phyloP scores from a whole-genome alignment of 768 basidiomycete species.

The Collybia sp. region DNA sequence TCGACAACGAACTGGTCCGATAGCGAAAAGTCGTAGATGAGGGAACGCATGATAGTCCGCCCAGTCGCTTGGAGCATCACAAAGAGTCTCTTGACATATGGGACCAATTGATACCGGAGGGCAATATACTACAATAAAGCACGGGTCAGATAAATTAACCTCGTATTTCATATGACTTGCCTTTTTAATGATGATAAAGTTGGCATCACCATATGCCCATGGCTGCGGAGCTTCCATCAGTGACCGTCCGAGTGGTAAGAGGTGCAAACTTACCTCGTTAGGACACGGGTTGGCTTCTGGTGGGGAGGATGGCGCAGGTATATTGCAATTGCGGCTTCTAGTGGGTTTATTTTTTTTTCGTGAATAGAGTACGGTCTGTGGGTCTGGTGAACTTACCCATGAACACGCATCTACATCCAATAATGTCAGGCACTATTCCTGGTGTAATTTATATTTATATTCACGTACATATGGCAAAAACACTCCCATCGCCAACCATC shows the following conservation, averaged over 20 bases:
- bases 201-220: slow-evolving; percentile 31
- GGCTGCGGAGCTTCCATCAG: slow-evolving; percentile 13
- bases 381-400: slow-evolving; percentile 15
- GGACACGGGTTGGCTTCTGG: slow-evolving; percentile 27
- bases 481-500: slow-evolving; percentile 30
- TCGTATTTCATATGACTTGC: slow-evolving; percentile 5
- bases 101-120: slow-evolving; percentile 29
- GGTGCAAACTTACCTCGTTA: slow-evolving; percentile 19
- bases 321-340: slow-evolving; percentile 22
- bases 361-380: neutral
- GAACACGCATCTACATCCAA: slow-evolving; percentile 20
- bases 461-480: slow-evolving; percentile 30
- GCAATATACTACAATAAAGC: slow-evolving; percentile 22
- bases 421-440: neutral
- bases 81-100: slow-evolving; percentile 26
- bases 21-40: slow-evolving; percentile 27
- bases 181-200: slow-evolving; percentile 29
- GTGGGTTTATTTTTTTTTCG: neutral
- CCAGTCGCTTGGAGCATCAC: slow-evolving; percentile 24
- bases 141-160: neutral
- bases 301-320: slow-evolving; percentile 14
- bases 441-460: neutral
- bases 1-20: slow-evolving; percentile 20
- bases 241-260: neutral
- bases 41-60: slow-evolving; percentile 24